Conservation (phyloP, 495 filamentous ascomycete genomes). For the Saxophila tyrrhenica region DNA sequence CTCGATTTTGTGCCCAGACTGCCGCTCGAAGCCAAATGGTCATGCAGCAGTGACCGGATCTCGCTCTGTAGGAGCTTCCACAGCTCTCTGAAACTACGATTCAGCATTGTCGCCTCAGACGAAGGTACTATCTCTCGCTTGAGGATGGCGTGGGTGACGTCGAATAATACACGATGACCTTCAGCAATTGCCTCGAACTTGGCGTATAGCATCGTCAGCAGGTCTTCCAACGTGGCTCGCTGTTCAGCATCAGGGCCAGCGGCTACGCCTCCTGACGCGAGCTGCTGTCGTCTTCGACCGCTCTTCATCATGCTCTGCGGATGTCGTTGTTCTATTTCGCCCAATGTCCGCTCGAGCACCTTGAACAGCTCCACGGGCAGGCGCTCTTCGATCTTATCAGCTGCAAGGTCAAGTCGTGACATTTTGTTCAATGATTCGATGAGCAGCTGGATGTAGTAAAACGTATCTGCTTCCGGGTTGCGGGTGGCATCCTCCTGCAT, state of each 20-base stretch:
- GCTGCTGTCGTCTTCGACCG: conserved; percentile 36
- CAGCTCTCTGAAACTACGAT: conserved; percentile 76
- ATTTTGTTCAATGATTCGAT: conserved; percentile 83
- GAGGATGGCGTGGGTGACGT: conserved; percentile 71
- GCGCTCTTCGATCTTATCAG: conserved; percentile 83
- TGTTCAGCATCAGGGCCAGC: conserved; percentile 57
- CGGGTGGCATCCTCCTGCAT: conserved; percentile 79
- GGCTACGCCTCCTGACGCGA: conserved; percentile 39
- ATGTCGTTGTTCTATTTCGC: conserved; percentile 83
- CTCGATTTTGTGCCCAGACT: neutral
- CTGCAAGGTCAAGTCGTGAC: conserved; percentile 69
- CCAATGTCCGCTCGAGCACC: conserved; percentile 89
- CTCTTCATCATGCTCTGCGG: conserved; percentile 53
- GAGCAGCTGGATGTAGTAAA: conserved; percentile 79
- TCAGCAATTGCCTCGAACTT: conserved; percentile 96
- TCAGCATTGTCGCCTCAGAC: conserved; percentile 42
- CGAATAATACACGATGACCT: conserved; percentile 85
- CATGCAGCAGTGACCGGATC: conserved; percentile 86
- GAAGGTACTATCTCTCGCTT: conserved; percentile 49
- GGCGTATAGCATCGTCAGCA: conserved; percentile 83
- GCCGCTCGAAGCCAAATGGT: conserved; percentile 91
- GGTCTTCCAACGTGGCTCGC: conserved; percentile 73
- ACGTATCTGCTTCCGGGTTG: conserved; percentile 90
- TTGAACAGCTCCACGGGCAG: conserved; percentile 88
- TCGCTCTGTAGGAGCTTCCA: conserved; percentile 87